A percentile compares a stretch with the other conserved stretches of the same genome.
Evolutionary conservation across 2,329 filamentous ascomycete genomes (phyloP).

Genomic region (Diaporthe caulivora): DNA sequence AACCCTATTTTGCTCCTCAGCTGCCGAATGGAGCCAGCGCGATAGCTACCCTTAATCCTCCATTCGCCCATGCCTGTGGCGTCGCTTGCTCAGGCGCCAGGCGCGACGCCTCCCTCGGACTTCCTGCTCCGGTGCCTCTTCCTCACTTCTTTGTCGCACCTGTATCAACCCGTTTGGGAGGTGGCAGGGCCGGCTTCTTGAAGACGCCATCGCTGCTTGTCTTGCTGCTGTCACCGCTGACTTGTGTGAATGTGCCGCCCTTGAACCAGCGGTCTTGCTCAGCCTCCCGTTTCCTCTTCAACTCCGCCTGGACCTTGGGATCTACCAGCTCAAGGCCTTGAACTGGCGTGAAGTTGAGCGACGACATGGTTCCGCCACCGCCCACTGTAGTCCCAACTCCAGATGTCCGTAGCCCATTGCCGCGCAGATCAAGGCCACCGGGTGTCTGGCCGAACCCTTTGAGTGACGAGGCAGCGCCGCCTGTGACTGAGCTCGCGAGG

Average conservation of each 20-base stretch:
- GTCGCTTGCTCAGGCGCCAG: background rate
- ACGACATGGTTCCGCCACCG: conserved; percentile 82
- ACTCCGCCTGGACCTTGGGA: conserved; percentile 88
- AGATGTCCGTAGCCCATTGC: conserved; percentile 82
- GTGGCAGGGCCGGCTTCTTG: conserved; percentile 83
- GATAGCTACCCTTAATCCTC: background rate
- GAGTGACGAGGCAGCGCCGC: conserved; percentile 82
- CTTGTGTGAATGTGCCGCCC: conserved; percentile 94
- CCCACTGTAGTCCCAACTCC: conserved; percentile 82
- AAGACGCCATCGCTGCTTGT: conserved; percentile 70
- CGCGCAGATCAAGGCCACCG: conserved; percentile 76
- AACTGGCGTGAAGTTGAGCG: conserved; percentile 92
- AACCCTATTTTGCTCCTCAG: conserved; percentile 22
- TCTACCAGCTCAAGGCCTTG: conserved; percentile 96
- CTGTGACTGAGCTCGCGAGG: conserved; percentile 65
- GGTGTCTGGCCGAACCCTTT: conserved; percentile 78
- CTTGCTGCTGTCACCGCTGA: conserved; percentile 65
- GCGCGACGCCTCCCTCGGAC: conserved; percentile 8
- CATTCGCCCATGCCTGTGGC: background rate
- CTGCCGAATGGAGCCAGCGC: conserved; percentile 13
- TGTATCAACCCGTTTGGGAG: conserved; percentile 79
- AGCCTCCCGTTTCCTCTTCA: conserved; percentile 90
- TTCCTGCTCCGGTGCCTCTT: background rate
- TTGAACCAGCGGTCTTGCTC: conserved; percentile 98
- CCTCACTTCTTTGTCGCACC: conserved; percentile 64